These are phyloP conservation scores for Polytrichum commune DNA, from an alignment of 225 moss, liverwort and hornwort species.

Conservation along the genomic window DNA sequence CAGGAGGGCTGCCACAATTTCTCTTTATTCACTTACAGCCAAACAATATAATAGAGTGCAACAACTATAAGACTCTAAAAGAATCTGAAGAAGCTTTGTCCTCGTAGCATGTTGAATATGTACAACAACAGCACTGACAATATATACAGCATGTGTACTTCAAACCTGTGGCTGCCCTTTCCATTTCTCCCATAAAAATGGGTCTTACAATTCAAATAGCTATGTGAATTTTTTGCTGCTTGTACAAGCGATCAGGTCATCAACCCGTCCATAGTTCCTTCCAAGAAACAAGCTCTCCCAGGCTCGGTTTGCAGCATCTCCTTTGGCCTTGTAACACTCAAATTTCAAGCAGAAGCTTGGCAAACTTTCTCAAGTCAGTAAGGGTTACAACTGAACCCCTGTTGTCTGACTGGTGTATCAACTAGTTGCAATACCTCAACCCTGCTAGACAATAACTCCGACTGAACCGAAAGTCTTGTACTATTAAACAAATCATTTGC, in stretches of 20 bases:
- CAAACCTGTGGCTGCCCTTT: conserved; percentile 32
- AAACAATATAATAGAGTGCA: conserved; percentile 2
- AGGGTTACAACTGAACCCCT: conserved; percentile 29
- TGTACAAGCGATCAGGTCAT: conserved; percentile 28
- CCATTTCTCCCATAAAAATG: conserved; percentile 19
- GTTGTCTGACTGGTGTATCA: background rate
- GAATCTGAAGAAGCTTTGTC: conserved; percentile 31
- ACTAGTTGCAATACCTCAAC: too few species aligned
- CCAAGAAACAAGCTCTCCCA: conserved; percentile 38
- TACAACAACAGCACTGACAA: conserved; percentile 26
- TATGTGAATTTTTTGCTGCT: conserved; percentile 16
- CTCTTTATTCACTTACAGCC: conserved; percentile 12
- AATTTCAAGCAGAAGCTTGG: too few species aligned
- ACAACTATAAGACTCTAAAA: conserved; percentile 14
- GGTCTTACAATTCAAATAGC: conserved; percentile 39
- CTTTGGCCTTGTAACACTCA: too few species aligned
- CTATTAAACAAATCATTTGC: too few species aligned
- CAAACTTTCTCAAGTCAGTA: background rate
- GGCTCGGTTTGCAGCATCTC: background rate
- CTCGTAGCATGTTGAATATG: conserved; percentile 45
- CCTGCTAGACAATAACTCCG: too few species aligned
- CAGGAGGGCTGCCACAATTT: conserved; percentile 6
- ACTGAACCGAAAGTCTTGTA: too few species aligned
- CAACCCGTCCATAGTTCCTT: conserved; percentile 24
- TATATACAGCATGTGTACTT: conserved; percentile 26